Evolutionary conservation across 257 asterid genomes (phyloP).

Genomic region (Gardenia jasminoides): DNA sequence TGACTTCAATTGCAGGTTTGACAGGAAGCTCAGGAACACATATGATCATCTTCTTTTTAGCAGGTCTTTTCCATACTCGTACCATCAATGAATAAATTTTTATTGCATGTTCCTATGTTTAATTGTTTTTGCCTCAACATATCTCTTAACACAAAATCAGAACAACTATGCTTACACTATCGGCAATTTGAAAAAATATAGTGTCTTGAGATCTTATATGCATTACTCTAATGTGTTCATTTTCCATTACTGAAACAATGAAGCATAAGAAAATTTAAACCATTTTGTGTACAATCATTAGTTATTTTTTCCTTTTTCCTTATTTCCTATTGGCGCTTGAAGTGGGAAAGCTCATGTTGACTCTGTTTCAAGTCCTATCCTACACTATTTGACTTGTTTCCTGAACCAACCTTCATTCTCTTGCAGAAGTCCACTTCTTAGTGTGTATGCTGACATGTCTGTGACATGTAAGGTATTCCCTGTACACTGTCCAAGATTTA

Average conservation of each 20-base stretch:
- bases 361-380: background rate
- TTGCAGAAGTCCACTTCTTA: conserved; percentile 92
- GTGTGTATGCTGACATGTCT: conserved; percentile 99
- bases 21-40: conserved; percentile 86
- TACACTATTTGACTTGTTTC: background rate
- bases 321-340: background rate
- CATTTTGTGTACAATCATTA: background rate
- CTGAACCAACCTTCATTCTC: conserved; percentile 20
- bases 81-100: background rate
- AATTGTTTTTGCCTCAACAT: background rate
- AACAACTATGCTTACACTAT: background rate
- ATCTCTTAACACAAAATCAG: background rate
- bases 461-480: conserved; percentile 88
- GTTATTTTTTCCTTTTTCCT: background rate
- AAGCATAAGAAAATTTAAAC: background rate
- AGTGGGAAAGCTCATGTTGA: background rate
- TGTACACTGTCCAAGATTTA: background rate
- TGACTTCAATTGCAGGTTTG: conserved; percentile 68
- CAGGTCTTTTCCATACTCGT: conserved; percentile 48
- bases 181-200: background rate
- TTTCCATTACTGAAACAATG: background rate
- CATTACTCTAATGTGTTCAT: background rate
- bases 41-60: conserved; percentile 92
- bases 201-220: background rate
- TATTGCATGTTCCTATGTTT: background rate